Percentiles rank a stretch among this genome's conserved stretches.
phyloP scores from a whole-genome alignment of 768 basidiomycete species.

The Russula griseocarnosa region DNA sequence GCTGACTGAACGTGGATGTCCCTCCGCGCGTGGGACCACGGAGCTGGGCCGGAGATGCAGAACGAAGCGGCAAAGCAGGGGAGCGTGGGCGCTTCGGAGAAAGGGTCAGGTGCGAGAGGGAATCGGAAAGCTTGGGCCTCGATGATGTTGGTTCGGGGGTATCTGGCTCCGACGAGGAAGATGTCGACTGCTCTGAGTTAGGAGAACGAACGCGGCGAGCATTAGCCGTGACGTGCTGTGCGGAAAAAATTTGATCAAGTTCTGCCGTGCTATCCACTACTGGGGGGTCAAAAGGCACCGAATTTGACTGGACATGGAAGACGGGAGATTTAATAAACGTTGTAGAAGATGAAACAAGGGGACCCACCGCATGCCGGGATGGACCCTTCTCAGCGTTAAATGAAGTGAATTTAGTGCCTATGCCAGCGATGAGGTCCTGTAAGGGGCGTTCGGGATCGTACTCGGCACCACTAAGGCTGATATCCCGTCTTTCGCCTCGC shows the following conservation, averaged over 20 bases:
- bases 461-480: constrained; percentile 68
- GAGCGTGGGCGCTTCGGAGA: constrained; percentile 70
- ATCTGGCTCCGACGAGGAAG: constrained; percentile 48
- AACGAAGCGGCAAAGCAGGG: constrained; percentile 19
- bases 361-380: constrained; percentile 48
- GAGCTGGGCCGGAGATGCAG: constrained; percentile 10
- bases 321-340: constrained; percentile 11
- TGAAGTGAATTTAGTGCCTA: constrained; percentile 52
- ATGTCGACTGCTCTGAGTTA: constrained; percentile 41
- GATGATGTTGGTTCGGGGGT: constrained; percentile 40
- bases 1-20: background rate
- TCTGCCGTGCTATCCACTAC: constrained; percentile 60
- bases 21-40: constrained; percentile 1
- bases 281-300: constrained; percentile 47
- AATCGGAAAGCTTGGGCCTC: constrained; percentile 66
- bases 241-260: constrained; percentile 56
- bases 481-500: constrained; percentile 49
- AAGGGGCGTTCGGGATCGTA: constrained; percentile 83
- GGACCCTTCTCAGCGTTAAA: constrained; percentile 52
- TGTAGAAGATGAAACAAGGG: constrained; percentile 5
- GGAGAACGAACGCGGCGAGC: constrained; percentile 44
- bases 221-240: constrained; percentile 47
- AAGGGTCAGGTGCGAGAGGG: constrained; percentile 64
- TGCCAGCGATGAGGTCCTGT: constrained; percentile 64
- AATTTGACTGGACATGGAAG: constrained; percentile 31